Evolutionary conservation across 805 yeast genomes (phyloP), one percentile per base, ranked within the genome.

Genomic region (Pichia californica): DNA sequence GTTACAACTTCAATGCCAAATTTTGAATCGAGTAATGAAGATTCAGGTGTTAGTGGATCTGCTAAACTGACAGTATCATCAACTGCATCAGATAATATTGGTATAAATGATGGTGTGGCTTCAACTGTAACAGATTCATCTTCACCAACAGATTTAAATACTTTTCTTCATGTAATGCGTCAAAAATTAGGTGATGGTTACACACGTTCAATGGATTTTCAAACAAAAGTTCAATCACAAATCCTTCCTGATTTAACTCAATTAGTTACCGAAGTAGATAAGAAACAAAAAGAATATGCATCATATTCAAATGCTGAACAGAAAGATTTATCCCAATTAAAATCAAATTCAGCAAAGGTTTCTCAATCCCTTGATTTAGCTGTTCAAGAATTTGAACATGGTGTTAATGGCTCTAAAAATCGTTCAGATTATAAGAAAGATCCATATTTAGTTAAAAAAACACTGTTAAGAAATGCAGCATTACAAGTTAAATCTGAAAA

Each of bases 401-500:
- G 55, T 7, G 7, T 30, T 8, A 23, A 48, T 1, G 20, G 9
- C 9, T 23, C 44, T 3, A 33, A 27, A 4, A 25, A 34, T 11
- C 62, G 59, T 41, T 46, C 63, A 7, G 74, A 70, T 27, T 60
- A 63, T 41, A 55, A 59, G 36, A 58, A 58, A 31, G 81, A 75
- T 50, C 81, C 81, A 6, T 75, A 68, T 49, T 51, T 73, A 23
- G 48, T 66, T 35, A 67, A 68, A 51, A 67, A 77, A 41, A 35
- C 47, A 4, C 59, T 69, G 3, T 44, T 64, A 23, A 52, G 57
- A 35, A 57, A 64, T 36, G 69, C 74, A 5, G 63, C 61, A 11
- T 57, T 52, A 25, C 79, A 75, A 56, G 51, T 75, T 25, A 56
- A 56, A 32, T 66, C 66, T 50, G 80, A 76, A 53, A 73, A 74